Conservation (phyloP, 768 basidiomycete species). For the Mycena pura region DNA sequence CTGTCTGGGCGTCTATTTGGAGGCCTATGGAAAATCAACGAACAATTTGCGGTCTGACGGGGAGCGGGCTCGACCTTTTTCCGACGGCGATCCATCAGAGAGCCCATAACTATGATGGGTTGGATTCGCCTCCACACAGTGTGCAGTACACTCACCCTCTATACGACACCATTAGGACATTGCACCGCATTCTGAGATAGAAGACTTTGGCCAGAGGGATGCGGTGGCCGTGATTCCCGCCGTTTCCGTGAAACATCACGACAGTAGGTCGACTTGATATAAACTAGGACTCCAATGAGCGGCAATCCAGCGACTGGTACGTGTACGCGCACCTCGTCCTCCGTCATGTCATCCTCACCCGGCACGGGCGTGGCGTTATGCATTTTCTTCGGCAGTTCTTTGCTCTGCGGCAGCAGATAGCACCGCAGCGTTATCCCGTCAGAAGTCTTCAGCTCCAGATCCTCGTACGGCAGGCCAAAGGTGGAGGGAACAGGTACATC, state of each 20-base stretch:
- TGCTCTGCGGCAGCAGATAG: constrained; percentile 76
- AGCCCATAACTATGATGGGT: constrained; percentile 72
- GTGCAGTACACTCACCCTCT: constrained; percentile 69
- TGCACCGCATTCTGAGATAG: constrained; percentile 83
- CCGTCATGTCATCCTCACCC: constrained; percentile 46
- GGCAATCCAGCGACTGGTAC: neutral
- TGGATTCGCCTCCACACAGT: neutral
- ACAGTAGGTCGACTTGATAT: constrained; percentile 75
- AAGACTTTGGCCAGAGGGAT: constrained; percentile 88
- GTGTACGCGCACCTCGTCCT: constrained; percentile 62
- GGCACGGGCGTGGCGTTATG: constrained; percentile 42
- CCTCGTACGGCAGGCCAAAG: constrained; percentile 76
- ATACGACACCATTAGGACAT: constrained; percentile 94
- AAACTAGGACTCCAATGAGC: constrained; percentile 37
- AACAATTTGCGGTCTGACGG: neutral
- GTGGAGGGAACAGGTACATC: constrained; percentile 77
- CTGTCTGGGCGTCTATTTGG: constrained; percentile 84
- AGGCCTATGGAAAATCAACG: constrained; percentile 56
- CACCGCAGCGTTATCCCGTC: constrained; percentile 77
- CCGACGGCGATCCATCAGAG: constrained; percentile 87
- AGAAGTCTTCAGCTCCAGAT: constrained; percentile 71
- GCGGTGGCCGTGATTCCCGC: constrained; percentile 87
- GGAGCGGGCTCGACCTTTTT: constrained; percentile 63
- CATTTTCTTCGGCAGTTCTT: constrained; percentile 47
- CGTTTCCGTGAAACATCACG: constrained; percentile 93